A percentile compares a stretch with the other conserved stretches of the same genome.
phyloP scores from a whole-genome alignment of 495 filamentous ascomycete genomes.

The Penicillium ucsense region DNA sequence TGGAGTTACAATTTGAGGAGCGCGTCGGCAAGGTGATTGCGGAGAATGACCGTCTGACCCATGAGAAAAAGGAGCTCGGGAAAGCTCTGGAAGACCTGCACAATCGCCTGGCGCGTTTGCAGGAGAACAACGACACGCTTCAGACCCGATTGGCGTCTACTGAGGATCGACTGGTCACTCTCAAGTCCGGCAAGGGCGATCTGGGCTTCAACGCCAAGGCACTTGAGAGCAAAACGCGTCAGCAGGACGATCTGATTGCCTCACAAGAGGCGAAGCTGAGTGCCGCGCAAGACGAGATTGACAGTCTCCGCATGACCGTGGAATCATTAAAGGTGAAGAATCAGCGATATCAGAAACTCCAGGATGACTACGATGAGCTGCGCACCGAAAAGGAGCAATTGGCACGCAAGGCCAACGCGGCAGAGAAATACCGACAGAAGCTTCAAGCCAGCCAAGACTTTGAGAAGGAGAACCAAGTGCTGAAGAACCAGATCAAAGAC shows the following conservation, averaged over 20 bases:
- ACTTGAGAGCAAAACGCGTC: conserved; percentile 36
- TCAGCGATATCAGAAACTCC: conserved; percentile 45
- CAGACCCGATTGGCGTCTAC: conserved; percentile 36
- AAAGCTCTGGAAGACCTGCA: conserved; percentile 45
- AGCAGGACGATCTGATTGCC: conserved; percentile 48
- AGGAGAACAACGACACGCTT: conserved; percentile 47
- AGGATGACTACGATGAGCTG: conserved; percentile 61
- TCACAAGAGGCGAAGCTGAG: conserved; percentile 48
- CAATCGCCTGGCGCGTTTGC: conserved; percentile 46
- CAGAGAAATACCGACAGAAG: conserved; percentile 67
- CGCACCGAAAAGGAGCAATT: conserved; percentile 65
- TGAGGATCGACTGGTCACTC: conserved; percentile 37
- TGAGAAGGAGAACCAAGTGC: conserved; percentile 58
- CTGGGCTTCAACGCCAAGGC: conserved; percentile 36
- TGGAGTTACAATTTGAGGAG: conserved; percentile 45
- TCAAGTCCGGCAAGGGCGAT: conserved; percentile 36
- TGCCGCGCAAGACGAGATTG: conserved; percentile 33
- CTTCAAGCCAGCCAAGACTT: conserved; percentile 60
- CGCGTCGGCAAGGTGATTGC: conserved; percentile 42
- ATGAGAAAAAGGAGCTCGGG: conserved; percentile 44
- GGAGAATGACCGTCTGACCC: conserved; percentile 38
- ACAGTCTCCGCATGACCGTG: conserved; percentile 31
- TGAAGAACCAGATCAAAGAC: conserved; percentile 51
- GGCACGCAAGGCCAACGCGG: conserved; percentile 67
- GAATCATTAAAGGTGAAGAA: conserved; percentile 35